These are phyloP conservation scores for Endotrypanum monterogeii DNA, from an alignment of 208 protist genomes.

Conservation along the genomic window DNA sequence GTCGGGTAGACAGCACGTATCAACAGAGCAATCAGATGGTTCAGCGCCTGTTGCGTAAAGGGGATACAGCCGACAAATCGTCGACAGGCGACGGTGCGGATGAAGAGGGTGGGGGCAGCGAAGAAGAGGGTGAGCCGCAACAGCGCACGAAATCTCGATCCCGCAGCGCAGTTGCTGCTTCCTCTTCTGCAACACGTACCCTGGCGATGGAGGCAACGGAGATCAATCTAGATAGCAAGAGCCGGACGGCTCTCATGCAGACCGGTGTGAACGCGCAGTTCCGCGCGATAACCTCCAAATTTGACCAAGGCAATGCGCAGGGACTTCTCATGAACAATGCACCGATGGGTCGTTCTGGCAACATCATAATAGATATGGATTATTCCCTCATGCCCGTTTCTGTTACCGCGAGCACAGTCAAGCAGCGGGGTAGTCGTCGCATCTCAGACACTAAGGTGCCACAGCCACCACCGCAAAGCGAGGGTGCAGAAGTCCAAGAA, in stretches of 20 bases:
- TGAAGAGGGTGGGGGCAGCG: constrained; percentile 22
- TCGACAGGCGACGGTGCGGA: constrained; percentile 37
- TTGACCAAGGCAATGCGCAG: constrained; percentile 90
- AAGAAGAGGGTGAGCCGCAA: constrained; percentile 13
- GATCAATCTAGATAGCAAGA: constrained; percentile 86
- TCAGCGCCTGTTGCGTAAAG: constrained; percentile 82
- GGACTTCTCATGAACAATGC: constrained; percentile 87
- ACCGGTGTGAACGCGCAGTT: constrained; percentile 86
- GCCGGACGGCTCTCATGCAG: constrained; percentile 68
- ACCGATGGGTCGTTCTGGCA: constrained; percentile 73
- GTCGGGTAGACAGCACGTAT: constrained; percentile 90
- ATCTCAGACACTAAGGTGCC: not conserved
- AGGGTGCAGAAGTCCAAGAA: not conserved
- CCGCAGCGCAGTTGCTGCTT: constrained; percentile 24
- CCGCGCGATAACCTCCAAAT: constrained; percentile 88
- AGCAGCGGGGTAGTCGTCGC: constrained; percentile 2
- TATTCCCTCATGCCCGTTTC: constrained; percentile 52
- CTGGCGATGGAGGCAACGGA: constrained; percentile 76
- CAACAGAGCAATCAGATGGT: constrained; percentile 88
- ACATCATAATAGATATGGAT: constrained; percentile 88
- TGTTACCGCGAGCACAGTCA: constrained; percentile 10
- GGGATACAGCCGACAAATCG: constrained; percentile 31
- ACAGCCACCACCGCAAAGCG: not conserved
- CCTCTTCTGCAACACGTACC: constrained; percentile 49
- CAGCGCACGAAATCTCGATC: constrained; percentile 27